Base-by-base conservation (phyloP, 1,284 basidiomycete species). In the Volvariella surrecta region DNA sequence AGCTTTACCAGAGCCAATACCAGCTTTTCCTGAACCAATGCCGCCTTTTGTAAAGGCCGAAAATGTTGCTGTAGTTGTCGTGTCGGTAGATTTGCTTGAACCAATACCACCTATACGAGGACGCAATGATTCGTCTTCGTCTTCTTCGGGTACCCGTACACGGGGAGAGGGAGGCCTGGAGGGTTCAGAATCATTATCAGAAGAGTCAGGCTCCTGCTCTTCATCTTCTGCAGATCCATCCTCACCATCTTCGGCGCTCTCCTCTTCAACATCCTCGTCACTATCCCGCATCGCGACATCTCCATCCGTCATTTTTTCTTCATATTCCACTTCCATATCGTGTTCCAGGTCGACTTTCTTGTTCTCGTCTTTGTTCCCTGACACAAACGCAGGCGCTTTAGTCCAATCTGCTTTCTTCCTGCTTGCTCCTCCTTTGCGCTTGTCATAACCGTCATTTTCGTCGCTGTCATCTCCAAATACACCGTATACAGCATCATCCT, bases 401-500 rank as follows among this genome's bases (percentile, higher is more conserved):
- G 87, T 74, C 82, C 70, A 86, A 60, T 76, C 76, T 45, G 60
- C 72, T 54, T 61, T 70, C 59, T 67, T 71, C 50, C 53, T 44
- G 31, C 52, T 48, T 28, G 24, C 24, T 6, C 24, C 24, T 6
- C 24, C 24, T 28, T 28, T 28, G 6, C 24, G 24, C 31, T 58
- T 56, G 40, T 56, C 62, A 16, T 63, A 65, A 44, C 67, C 66
- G 30, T 59, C 68, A 45, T 78, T 76, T 16, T 81, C 80, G 31
- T 86, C 82, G 45, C 81, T 82, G 37, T 80, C 73, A 1, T 83
- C 79, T 0, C 71, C 89, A 64, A 92, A 94, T 0, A 91, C 69
- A 2, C 92, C 92, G 55, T 94, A 92, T 45, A 86, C 72, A 1
- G 83, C 83, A 45, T 82, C 78, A 30, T 87, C 83, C 58, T 85